Evolutionary conservation across 768 basidiomycete species (phyloP), one percentile per base, ranked within the genome.

Genomic region (Leccinum arenicola): DNA sequence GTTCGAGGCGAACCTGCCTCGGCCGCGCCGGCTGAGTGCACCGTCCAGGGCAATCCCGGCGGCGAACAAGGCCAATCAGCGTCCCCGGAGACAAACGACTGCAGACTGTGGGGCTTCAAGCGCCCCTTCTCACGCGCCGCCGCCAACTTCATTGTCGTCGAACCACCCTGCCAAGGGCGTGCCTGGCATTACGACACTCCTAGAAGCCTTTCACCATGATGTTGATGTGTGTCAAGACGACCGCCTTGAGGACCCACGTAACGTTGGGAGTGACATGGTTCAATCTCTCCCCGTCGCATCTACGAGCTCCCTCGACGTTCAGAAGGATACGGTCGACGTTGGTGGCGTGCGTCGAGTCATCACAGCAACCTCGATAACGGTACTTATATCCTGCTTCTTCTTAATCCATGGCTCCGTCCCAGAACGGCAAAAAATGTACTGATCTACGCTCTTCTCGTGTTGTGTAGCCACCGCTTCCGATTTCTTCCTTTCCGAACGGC

Each of bases 1-100:
- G 50, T 79, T 77, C 61, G 76, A 80, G 61, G 60, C 67, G 23
- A 75, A 69, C 47, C 70, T 72, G 58, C 75, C 78, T 36, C 74
- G 79, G 19, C 64, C 73, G 29, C 72, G 72, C 52, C 59, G 72
- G 56, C 56, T 73, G 52, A 73, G 71, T 38, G 73, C 72, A 15
- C 69, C 71, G 0, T 55, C 66, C 14, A 66, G 64, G 52, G 54
- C 36, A 29, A 62, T 55, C 6, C 58, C 59, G 12, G 3, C 48
- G 31, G 29, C 61, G 31, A 69, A 62, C 64, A 62, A 53, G 55
- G 27, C 17, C 12, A 61, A 50, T 47, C 55, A 52, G 15, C 23
- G 19, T 27, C 48, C 56, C 21, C 56, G 54, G 31, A 67, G 57
- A 59, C 68, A 62, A 49, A 54, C 54, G 60, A 73, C 72, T n/a